These are phyloP conservation scores for Penicillium occitanis DNA, from an alignment of 2,329 filamentous ascomycete species.

Conservation along the genomic window DNA sequence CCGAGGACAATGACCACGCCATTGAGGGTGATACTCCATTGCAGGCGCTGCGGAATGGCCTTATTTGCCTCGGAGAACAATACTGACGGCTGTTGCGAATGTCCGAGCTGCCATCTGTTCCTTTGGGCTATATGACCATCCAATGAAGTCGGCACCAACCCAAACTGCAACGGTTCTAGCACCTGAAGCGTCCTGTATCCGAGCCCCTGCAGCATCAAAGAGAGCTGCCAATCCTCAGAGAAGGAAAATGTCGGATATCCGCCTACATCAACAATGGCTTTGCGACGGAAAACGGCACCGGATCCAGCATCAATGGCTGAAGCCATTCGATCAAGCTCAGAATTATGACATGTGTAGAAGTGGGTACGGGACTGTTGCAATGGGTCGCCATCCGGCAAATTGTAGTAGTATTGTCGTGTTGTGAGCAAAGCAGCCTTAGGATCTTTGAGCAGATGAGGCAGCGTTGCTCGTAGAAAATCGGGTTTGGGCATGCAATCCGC, in stretches of 20 bases:
- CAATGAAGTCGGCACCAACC: constrained; percentile 36
- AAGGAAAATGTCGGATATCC: constrained; percentile 38
- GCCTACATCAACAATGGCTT: constrained; percentile 32
- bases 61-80: background rate
- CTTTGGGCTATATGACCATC: constrained; percentile 37
- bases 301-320: constrained; percentile 37
- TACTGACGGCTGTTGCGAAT: constrained; percentile 28
- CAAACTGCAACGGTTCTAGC: constrained; percentile 35
- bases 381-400: constrained; percentile 34
- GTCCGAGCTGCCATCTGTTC: constrained; percentile 41
- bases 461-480: constrained; percentile 37
- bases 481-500: constrained; percentile 39
- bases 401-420: constrained; percentile 38
- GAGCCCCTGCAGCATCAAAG: constrained; percentile 32
- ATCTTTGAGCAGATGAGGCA: constrained; percentile 37
- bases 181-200: constrained; percentile 33
- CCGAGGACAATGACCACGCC: constrained; percentile 28
- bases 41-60: constrained; percentile 18
- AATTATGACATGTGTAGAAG: constrained; percentile 37
- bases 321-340: constrained; percentile 31
- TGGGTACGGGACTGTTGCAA: constrained; percentile 34
- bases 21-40: constrained; percentile 27
- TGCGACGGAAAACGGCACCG: constrained; percentile 36
- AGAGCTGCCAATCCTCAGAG: constrained; percentile 38
- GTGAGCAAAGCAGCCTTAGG: constrained; percentile 33